phyloP scores from a whole-genome alignment of 2,329 filamentous ascomycete genomes.

The Scopulariopsis brevicaulis region DNA sequence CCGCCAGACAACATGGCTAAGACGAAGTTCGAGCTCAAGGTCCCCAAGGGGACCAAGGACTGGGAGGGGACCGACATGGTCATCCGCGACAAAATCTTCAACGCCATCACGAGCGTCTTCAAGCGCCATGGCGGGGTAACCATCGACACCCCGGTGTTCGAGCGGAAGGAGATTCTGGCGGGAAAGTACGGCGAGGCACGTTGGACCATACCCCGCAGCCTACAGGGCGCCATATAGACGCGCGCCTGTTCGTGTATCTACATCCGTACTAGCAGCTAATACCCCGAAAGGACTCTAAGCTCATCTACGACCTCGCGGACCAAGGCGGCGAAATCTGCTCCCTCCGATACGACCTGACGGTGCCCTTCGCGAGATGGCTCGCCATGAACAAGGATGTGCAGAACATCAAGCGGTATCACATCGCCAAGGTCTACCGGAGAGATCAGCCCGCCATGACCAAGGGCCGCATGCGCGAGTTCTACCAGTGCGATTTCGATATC shows the following conservation, averaged over 20 bases:
- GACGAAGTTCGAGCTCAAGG: slow-evolving; percentile 62
- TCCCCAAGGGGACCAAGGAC: slow-evolving; percentile 84
- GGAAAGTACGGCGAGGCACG: slow-evolving; percentile 66
- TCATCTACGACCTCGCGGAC: slow-evolving; percentile 82
- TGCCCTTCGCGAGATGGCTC: slow-evolving; percentile 84
- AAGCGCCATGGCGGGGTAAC: slow-evolving; percentile 72
- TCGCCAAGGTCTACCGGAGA: slow-evolving; percentile 65
- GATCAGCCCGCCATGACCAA: slow-evolving; percentile 60
- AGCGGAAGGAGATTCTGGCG: slow-evolving; percentile 74
- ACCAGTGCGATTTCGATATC: slow-evolving; percentile 96
- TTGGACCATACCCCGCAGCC: not conserved
- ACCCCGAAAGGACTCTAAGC: slow-evolving; percentile 61
- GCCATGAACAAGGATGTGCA: slow-evolving; percentile 80
- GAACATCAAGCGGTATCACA: slow-evolving; percentile 88
- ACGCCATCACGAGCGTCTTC: slow-evolving; percentile 65
- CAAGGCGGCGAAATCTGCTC: slow-evolving; percentile 70
- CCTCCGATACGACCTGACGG: slow-evolving; percentile 77
- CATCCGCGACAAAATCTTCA: slow-evolving; percentile 71
- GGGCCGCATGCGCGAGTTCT: slow-evolving; percentile 90
- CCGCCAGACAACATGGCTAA: slow-evolving; percentile 14
- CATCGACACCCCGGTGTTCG: slow-evolving; percentile 76
- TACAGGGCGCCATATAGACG: not conserved
- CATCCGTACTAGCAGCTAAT: not conserved
- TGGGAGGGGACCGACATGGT: slow-evolving; percentile 72
- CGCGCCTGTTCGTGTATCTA: not conserved